Evolutionary conservation across 2,329 filamentous ascomycete genomes (phyloP), one percentile per base, ranked within the genome.

Genomic region (Meredithiella fracta): DNA sequence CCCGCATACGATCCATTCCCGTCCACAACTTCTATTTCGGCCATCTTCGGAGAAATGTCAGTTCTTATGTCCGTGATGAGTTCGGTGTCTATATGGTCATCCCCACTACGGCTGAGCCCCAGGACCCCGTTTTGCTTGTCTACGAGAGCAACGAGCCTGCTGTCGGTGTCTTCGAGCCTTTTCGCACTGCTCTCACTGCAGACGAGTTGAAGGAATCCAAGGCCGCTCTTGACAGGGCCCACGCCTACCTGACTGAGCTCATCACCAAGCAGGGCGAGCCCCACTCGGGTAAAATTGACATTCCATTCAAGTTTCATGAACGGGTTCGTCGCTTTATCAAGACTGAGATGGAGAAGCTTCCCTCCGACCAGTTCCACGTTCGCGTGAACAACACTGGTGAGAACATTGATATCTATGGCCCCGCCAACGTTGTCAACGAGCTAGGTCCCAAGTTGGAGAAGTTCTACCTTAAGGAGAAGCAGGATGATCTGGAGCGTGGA

Each of bases 401-500:
- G 1, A 75, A 73, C 1, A 75, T 91, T 59, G 83, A 79, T 47
- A 77, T 96, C 59, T 84, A 86, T 59, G 91, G 91, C 22, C 90
- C 89, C 22, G 72, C 77, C 50, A 78, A 80, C 17, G 77, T 79
- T 22, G 87, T 95, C 2, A 78, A 85, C 53, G 78, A 80, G 1
- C 76, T 97, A 40, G 75, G 79, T 29, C 70, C 76, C 37, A 92
- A 90, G 72, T 80, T 94, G 55, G 70, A 78, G 58, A 79, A 79
- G 5, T 97, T 95, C 65, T 74, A 97, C 22, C 82, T 85, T 65
- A 85, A 94, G 66, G 89, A 94, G 69, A 86, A 90, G 71, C 79
- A 87, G 67, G 90, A 97, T 60, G 91, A 97, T 69, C 86, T 92
- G 66, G 91, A 97, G 70, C 86, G 91, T 59, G 89, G 87, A 47